Evolutionary conservation across 495 filamentous ascomycete species (phyloP), one percentile per base, ranked within the genome.

Genomic region (Thozetella sp.): DNA sequence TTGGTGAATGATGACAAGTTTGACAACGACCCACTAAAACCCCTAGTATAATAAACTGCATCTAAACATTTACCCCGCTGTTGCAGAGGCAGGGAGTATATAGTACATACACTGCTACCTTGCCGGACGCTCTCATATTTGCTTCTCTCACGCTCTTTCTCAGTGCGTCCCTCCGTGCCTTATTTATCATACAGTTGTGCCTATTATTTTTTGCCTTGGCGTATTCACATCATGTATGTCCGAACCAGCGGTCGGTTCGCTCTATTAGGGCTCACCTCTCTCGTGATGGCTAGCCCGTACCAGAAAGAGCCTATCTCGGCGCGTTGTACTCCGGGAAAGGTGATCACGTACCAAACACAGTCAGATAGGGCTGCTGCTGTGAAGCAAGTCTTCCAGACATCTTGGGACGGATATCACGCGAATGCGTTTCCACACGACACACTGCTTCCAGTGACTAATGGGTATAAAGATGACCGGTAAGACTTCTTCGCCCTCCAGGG

Each of bases 361-460:
- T 56, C 62, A 1, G 63, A 63, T 13, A 70, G 87, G 59, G 83
- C 85, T 30, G 81, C 82, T 52, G 88, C 90, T 1, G 84, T 96
- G 25, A 91, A 89, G 67, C 83, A 88, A 54, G 86, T 89, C 1
- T 97, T 96, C 64, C 78, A 82, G 25, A 83, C 86, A 67, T 87
- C 92, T 2, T 97, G 92, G 91, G 74, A 90, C 63, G 92, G 91
- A 1, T 96, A 96, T 75, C 83, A 83, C 62, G 78, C 86, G 79
- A 88, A 93, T 72, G 91, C 91, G 0, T 93, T 90, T 62, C 90
- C 89, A 9, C 82, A 90, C 56, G 92, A 96, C 70, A 89, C 93
- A 56, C 71, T 96, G 37, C 79, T 78, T 65, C 91, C 92, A 3
- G 80, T 90, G 3, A 80, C 80, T 22, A 92, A 92, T 59, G 70